These are phyloP conservation scores for Phytophthora kernoviae DNA, from an alignment of 352 stramenopile species.

Conservation along the genomic window DNA sequence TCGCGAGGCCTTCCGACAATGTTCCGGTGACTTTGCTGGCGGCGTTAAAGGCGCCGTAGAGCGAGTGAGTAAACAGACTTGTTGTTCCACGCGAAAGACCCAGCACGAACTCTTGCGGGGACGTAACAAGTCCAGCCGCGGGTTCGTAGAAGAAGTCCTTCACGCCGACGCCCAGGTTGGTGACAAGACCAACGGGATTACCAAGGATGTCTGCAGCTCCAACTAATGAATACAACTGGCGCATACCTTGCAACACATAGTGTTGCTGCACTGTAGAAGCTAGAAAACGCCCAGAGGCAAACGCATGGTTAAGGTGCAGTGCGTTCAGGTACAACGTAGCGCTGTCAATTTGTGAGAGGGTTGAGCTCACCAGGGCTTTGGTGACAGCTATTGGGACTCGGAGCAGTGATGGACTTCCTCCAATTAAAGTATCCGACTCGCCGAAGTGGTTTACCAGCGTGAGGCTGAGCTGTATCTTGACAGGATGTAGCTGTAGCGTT, in stretches of 20 bases:
- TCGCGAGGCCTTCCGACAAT: slow-evolving; percentile 90
- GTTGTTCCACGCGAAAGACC: slow-evolving; percentile 89
- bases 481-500: slow-evolving; percentile 78
- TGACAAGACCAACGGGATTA: slow-evolving; percentile 90
- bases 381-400: slow-evolving; percentile 39
- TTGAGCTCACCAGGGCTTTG: slow-evolving; percentile 37
- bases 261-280: slow-evolving; percentile 80
- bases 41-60: slow-evolving; percentile 93
- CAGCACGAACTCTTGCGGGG: slow-evolving; percentile 87
- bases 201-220: slow-evolving; percentile 90
- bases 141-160: slow-evolving; percentile 96
- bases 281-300: slow-evolving; percentile 72
- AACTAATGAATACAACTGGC: slow-evolving; percentile 86
- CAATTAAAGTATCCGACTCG: slow-evolving; percentile 22
- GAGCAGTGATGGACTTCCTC: slow-evolving; percentile 23
- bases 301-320: slow-evolving; percentile 82
- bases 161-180: slow-evolving; percentile 87
- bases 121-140: slow-evolving; percentile 87
- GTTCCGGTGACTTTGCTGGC: slow-evolving; percentile 94
- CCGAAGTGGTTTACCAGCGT: slow-evolving; percentile 37
- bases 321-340: slow-evolving; percentile 83
- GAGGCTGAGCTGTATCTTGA: slow-evolving; percentile 77
- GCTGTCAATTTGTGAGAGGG: slow-evolving; percentile 64
- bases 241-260: slow-evolving; percentile 78
- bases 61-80: slow-evolving; percentile 89